Conservation (phyloP, 73 alveolate genomes). For the Uronychia setigera region DNA sequence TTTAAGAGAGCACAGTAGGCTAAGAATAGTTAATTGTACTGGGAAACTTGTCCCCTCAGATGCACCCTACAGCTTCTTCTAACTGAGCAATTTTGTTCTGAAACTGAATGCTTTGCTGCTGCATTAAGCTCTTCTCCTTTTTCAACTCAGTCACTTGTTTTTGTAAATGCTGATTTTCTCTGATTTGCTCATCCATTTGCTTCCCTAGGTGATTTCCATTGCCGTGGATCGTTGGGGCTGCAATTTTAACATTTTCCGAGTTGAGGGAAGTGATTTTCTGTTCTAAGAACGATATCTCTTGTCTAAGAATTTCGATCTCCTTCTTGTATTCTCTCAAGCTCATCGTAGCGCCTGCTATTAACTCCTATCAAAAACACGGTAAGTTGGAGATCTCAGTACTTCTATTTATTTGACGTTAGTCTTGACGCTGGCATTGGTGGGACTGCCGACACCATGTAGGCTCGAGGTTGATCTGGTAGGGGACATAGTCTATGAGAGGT, state of each 20-base stretch:
- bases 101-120: no score
- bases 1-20: no score
- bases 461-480: background rate
- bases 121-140: no score
- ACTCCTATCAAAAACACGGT: background rate
- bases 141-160: no score
- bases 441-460: background rate
- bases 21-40: no score
- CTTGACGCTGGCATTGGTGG: background rate
- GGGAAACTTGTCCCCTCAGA: no score
- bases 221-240: constrained; percentile 1
- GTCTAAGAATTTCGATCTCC: background rate
- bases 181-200: no score
- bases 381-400: background rate
- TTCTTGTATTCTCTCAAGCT: background rate
- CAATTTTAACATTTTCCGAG: background rate
- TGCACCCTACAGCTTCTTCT: no score
- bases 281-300: background rate
- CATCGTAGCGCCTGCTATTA: background rate
- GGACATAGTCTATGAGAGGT: background rate
- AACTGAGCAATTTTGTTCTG: no score
- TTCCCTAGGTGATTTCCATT: no score
- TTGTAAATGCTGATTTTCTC: no score
- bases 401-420: background rate
- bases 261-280: background rate